Evolutionary conservation across 192 early-diverging fungal genomes (phyloP), one percentile per base, ranked within the genome.

Genomic region (Linnemannia exigua): DNA sequence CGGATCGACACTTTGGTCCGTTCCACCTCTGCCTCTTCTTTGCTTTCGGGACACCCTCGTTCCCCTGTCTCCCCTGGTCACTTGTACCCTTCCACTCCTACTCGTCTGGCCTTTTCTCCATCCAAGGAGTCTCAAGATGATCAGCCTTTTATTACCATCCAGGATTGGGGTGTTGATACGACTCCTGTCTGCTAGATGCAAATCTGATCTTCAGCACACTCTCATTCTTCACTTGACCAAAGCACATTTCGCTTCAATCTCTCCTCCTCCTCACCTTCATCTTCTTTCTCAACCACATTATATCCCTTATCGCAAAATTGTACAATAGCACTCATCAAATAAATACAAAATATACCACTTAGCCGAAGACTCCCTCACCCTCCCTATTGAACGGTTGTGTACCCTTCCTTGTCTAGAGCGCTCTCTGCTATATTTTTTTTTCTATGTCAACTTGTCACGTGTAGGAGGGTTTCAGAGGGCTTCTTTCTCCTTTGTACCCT

Each of bases 111-210:
- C 61, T 86, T 86, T 66, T 86, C 84, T 20, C 84, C 84, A 36
- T 74, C 84, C 20, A 63, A 68, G 58, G 84, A 70, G 36, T 86
- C 78, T 4, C 37, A 76, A n/a, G 84, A 75, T 17, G 84, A 86
- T 46, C 84, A 86, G 68, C 84, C 84, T 22, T 86, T 86, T 36
- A 86, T 86, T 36, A 86, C 84, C 7, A 80, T 86, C 75, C 84
- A 86, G 19, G 84, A 86, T 33, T 86, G 84, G 84, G 84, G 81
- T 48, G 47, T 84, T 36, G 48, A 70, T 5, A 37, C 28, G 5
- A 74, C 28, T 33, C 19, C 36, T 11, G 58, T 63, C 2, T 63
- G 28, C 58, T 63, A 63, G 58, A 31, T 63, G n/a, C n/a, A n/a
- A n/a, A n/a, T 63, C 4, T 14, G 25, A 11, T 72, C 71, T 4